phyloP scores from a whole-genome alignment of 2,329 filamentous ascomycete species.

The Bisporella sp. region DNA sequence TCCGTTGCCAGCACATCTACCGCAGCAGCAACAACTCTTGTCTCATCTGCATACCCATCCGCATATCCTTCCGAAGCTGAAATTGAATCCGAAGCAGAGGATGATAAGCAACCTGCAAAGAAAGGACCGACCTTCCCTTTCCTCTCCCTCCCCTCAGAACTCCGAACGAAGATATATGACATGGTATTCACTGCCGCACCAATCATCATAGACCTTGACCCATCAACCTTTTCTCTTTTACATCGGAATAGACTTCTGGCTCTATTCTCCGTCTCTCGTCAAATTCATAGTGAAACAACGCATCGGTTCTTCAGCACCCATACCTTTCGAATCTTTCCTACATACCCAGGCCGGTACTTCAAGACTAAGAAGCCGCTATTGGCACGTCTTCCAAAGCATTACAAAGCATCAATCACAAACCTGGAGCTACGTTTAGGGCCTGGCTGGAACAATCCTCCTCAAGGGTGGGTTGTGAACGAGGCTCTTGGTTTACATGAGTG shows the following conservation, averaged over 20 bases:
- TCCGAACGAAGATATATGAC: constrained; percentile 63
- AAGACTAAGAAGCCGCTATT: constrained; percentile 68
- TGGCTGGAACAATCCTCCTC: constrained; percentile 64
- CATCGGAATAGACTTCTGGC: constrained; percentile 45
- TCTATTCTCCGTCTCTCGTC: constrained; percentile 53
- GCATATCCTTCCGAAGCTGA: constrained; percentile 23
- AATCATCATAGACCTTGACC: constrained; percentile 58
- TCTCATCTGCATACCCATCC: constrained; percentile 15
- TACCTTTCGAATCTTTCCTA: constrained; percentile 61
- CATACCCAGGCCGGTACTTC: constrained; percentile 56
- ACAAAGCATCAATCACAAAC: constrained; percentile 52
- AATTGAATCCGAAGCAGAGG: constrained; percentile 12
- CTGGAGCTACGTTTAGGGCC: constrained; percentile 67
- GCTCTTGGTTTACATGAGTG: constrained; percentile 59
- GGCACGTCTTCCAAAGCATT: constrained; percentile 53
- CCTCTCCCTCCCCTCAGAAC: constrained; percentile 59
- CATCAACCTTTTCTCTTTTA: constrained; percentile 56
- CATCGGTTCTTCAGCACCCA: constrained; percentile 59
- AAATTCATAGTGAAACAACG: constrained; percentile 56
- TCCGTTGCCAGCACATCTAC: constrained; percentile 3
- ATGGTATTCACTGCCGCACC: constrained; percentile 49
- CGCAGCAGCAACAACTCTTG: constrained; percentile 10
- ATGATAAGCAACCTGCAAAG: constrained; percentile 8
- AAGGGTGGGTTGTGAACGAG: constrained; percentile 61
- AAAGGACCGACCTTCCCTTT: constrained; percentile 50